phyloP scores from a whole-genome alignment of 768 basidiomycete species.

The Tubosaeta sp. region DNA sequence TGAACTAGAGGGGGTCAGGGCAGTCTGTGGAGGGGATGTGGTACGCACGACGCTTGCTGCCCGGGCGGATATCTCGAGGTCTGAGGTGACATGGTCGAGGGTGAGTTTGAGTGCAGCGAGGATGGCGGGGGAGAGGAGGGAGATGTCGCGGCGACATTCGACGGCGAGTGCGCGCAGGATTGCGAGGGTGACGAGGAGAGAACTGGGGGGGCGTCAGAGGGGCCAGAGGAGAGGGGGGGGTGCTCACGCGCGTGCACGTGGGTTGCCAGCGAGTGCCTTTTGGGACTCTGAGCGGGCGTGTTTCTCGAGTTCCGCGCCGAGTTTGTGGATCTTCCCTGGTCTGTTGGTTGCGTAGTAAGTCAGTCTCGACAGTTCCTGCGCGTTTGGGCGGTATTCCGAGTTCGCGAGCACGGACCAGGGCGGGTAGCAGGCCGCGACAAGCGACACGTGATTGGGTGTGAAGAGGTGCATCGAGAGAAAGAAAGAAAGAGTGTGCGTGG shows the following conservation, averaged over 20 bases:
- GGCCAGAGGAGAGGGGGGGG: background rate
- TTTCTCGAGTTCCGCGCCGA: conserved; percentile 75
- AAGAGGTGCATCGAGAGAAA: conserved; percentile 59
- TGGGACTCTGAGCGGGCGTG: conserved; percentile 57
- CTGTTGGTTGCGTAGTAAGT: conserved; percentile 85
- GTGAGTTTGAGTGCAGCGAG: conserved; percentile 60
- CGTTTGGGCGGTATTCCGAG: conserved; percentile 75
- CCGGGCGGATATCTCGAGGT: conserved; percentile 73
- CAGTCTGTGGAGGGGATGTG: background rate
- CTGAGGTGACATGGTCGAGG: conserved; percentile 50
- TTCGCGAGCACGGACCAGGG: conserved; percentile 64
- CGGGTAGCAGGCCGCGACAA: conserved; percentile 85
- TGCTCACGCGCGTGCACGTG: conserved; percentile 73
- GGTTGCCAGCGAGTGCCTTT: conserved; percentile 68
- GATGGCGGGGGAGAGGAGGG: conserved; percentile 66
- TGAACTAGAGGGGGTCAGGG: conserved; percentile 52
- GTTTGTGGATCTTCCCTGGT: conserved; percentile 75
- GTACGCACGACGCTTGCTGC: conserved; percentile 74
- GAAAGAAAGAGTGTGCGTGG: conserved; percentile 8
- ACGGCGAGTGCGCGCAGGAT: conserved; percentile 79
- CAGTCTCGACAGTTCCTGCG: conserved; percentile 79
- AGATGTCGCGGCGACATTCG: conserved; percentile 83
- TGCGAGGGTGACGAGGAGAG: conserved; percentile 76
- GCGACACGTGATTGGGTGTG: conserved; percentile 78
- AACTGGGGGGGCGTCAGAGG: conserved; percentile 36